Evolutionary conservation across 78 protist genomes (phyloP).

Genomic region (Speleostelium caveatum): DNA sequence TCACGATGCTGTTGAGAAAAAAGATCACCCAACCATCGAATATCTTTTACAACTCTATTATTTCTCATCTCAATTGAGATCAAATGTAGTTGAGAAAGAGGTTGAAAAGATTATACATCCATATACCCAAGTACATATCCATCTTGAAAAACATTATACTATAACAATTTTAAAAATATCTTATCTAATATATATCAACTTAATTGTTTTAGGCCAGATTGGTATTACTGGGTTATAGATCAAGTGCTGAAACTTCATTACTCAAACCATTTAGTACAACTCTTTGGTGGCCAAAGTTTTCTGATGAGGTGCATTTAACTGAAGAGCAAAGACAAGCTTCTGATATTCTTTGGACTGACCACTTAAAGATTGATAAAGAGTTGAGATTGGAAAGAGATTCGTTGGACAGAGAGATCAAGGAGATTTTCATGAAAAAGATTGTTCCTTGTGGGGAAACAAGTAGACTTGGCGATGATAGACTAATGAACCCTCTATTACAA

Average conservation of each 20-base stretch:
- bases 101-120: conserved; percentile 75
- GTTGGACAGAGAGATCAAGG: conserved; percentile 66
- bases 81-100: conserved; percentile 65
- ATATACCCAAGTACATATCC: conserved; percentile 47
- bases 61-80: conserved; percentile 48
- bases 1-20: conserved; percentile 19
- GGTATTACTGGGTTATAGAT: conserved; percentile 58
- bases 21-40: conserved; percentile 39
- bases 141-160: not conserved
- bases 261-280: conserved; percentile 46
- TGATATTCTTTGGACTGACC: conserved; percentile 66
- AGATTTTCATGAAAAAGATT: conserved; percentile 38
- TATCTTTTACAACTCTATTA: conserved; percentile 60
- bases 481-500: not conserved
- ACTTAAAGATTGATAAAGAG: conserved; percentile 61
- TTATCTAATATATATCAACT: not conserved
- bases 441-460: conserved; percentile 33
- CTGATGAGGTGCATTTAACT: conserved; percentile 36
- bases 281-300: conserved; percentile 73
- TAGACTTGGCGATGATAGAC: not conserved
- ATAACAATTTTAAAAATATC: not conserved
- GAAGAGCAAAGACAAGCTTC: conserved; percentile 69
- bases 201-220: conserved; percentile 33
- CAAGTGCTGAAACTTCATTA: conserved; percentile 40
- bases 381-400: conserved; percentile 33